These are phyloP conservation scores for Lactarius hengduanensis DNA, from an alignment of 768 basidiomycete species.

Conservation along the genomic window DNA sequence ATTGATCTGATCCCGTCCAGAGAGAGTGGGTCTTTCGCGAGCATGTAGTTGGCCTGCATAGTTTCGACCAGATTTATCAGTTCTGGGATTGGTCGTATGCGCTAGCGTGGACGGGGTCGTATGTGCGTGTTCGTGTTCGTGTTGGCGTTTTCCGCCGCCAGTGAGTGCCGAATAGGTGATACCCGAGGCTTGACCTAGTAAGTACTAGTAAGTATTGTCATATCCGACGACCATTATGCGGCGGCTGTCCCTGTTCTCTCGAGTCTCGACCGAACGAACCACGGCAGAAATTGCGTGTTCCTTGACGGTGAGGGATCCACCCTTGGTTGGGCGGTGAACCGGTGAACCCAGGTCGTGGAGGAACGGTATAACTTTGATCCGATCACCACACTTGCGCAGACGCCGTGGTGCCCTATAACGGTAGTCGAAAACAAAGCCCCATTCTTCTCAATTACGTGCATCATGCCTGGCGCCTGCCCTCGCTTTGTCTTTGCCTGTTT, in stretches of 20 bases:
- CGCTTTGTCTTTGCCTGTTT: conserved; percentile 55
- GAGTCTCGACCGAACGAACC: neutral
- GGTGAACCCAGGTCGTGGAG: neutral
- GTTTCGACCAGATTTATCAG: neutral
- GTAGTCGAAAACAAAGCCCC: neutral
- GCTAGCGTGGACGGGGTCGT: neutral
- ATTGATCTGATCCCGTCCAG: conserved; percentile 87
- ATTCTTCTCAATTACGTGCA: neutral
- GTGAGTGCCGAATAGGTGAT: neutral
- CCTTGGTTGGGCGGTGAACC: too few relatives aligned
- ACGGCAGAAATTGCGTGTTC: neutral
- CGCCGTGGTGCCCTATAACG: neutral
- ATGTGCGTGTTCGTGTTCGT: neutral
- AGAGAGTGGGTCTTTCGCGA: conserved; percentile 72
- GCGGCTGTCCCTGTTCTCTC: neutral
- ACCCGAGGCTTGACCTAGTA: conserved; percentile 1
- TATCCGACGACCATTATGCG: neutral
- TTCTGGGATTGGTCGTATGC: neutral
- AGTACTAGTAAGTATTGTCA: neutral
- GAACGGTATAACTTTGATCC: neutral
- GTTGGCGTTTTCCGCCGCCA: neutral
- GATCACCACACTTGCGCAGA: neutral
- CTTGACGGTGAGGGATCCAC: neutral
- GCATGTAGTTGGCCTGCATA: conserved; percentile 59
- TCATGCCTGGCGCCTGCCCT: conserved; percentile 21